Percentiles rank a stretch among this genome's conserved stretches.
phyloP scores from a whole-genome alignment of 345 rosid species.

The Populus tremula region DNA sequence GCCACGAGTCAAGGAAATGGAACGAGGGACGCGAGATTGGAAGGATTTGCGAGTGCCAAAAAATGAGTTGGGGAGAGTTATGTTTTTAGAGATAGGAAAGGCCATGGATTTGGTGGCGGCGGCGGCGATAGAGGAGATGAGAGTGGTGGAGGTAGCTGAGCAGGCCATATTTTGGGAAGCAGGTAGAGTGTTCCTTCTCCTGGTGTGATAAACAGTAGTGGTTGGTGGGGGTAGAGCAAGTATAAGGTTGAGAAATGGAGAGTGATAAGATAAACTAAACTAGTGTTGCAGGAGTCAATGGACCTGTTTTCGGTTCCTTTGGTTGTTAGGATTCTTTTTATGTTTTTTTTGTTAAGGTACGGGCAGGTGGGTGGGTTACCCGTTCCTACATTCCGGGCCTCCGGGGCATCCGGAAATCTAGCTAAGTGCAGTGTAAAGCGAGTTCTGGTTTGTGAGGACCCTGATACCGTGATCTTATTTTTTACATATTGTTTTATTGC shows the following conservation, averaged over 20 bases:
- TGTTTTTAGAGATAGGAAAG: constrained; percentile 38
- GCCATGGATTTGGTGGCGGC: constrained; percentile 31
- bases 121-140: constrained; percentile 50
- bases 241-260: constrained; percentile 3
- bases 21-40: constrained; percentile 42
- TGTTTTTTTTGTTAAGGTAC: background rate
- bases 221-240: background rate
- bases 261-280: background rate
- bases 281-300: background rate
- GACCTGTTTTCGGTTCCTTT: background rate
- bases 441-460: too few relatives aligned
- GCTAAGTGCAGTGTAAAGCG: too few relatives aligned
- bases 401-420: too few relatives aligned
- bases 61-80: constrained; percentile 43
- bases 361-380: too few relatives aligned
- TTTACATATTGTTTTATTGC: too few relatives aligned
- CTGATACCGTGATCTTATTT: too few relatives aligned
- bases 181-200: background rate
- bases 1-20: constrained; percentile 37
- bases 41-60: constrained; percentile 42
- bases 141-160: constrained; percentile 61
- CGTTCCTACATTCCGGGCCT: too few relatives aligned
- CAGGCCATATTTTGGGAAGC: constrained; percentile 45
- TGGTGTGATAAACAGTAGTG: background rate
- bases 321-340: background rate